These are phyloP conservation scores for Macroventuria anomochaeta DNA, from an alignment of 2,329 filamentous ascomycete genomes.

Conservation along the genomic window DNA sequence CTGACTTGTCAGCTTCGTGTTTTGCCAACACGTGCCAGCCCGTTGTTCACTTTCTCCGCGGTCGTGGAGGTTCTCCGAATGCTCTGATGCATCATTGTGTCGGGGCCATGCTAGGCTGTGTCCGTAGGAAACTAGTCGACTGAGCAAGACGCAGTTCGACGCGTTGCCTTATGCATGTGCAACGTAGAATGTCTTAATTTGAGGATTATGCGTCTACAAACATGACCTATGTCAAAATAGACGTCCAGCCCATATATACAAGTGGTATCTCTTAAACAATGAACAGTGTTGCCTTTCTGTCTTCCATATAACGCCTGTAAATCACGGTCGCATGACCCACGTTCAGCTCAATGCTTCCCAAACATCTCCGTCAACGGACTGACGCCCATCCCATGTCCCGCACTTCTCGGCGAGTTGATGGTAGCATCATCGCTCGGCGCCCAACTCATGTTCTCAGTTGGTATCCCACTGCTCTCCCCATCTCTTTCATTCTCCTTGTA, in stretches of 20 bases:
- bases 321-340: neutral
- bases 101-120: too few relatives aligned
- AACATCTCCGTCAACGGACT: conserved; percentile 29
- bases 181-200: neutral
- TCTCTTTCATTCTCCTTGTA: conserved; percentile 24
- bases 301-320: neutral
- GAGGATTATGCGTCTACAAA: neutral
- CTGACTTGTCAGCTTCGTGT: conserved; percentile 7
- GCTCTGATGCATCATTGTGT: too few relatives aligned
- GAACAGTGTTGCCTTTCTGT: too few relatives aligned
- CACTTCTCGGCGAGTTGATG: conserved; percentile 4
- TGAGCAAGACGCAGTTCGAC: too few relatives aligned
- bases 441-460: conserved; percentile 28
- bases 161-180: neutral
- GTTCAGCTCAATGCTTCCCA: neutral
- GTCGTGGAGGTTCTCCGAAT: neutral
- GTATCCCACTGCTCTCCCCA: conserved; percentile 19
- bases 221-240: neutral
- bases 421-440: conserved; percentile 33
- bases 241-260: neutral
- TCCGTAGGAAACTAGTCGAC: neutral
- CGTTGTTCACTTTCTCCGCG: neutral
- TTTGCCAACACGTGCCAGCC: neutral
- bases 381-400: conserved; percentile 19
- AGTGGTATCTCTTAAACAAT: neutral